Evolutionary conservation across 768 basidiomycete species (phyloP), one percentile per base, ranked within the genome.

Genomic region (Podaxis pistillaris): DNA sequence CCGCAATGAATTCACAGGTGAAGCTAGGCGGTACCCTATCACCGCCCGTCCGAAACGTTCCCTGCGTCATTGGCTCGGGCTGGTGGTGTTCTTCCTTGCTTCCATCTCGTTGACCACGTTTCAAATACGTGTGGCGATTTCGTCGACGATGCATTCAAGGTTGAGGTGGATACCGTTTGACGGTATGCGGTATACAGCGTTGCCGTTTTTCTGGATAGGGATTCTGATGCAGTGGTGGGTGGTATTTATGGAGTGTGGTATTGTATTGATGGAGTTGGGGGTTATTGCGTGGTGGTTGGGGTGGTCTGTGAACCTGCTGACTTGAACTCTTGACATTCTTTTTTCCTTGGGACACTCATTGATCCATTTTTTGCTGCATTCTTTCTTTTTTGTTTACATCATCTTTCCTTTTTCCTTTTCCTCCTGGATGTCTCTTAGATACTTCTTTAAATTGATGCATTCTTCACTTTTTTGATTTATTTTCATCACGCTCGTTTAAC

Each of bases 1-100:
- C 65, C 84, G 91, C 37, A 90, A 93, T 70, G 91, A 92, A 69
- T 93, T 91, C 70, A 91, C 91, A 0, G 91, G 91, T 36, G 88
- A 90, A 75, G 55, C 84, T 40, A 87, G 88, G 67, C 80, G 85
- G 66, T 91, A 91, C 68, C 79, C 76, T 6, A 84, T 93, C 67
- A 70, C 72, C 38, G 73, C 69, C 2, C 71, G 91, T 58, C 91
- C 91, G 24, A 75, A 69, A 58, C 85, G 91, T 24, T 88, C 91
- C 0, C 65, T 83, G 57, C 83, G 79, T 3, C 91, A 93, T 65
- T 91, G 90, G 90, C 64, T 86, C 38, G 84, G 81, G 9, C 79
- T 92, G 17, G 64, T 82, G 26, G 52, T 84, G 24, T 84, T 91
- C 64, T 82, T 80, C 63, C 63, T 81, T 51, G 56, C 74, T 52